Conservation (phyloP, 2,329 filamentous ascomycete species). For the Epichloe amarillans region DNA sequence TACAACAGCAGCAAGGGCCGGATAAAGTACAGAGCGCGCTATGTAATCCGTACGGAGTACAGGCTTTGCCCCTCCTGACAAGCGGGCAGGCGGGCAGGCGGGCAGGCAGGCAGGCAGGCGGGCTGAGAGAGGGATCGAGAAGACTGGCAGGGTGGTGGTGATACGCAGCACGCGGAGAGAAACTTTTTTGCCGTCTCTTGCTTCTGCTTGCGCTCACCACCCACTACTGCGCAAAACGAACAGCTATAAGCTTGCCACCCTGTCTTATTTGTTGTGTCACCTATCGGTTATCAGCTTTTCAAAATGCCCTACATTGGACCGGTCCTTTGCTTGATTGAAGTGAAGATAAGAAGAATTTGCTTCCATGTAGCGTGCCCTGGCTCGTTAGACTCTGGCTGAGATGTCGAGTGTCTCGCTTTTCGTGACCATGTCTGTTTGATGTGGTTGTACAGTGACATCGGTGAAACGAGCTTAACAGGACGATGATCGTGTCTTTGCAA, state of each 20-base stretch:
- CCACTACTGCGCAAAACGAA: not conserved
- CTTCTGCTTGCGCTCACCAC: not conserved
- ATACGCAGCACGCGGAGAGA: no score
- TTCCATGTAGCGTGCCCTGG: not conserved
- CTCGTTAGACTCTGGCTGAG: not conserved
- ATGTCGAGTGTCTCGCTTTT: not conserved
- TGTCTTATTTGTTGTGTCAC: slow-evolving; percentile 2
- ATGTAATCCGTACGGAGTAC: not conserved
- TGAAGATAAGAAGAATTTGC: not conserved
- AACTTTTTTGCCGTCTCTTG: not conserved
- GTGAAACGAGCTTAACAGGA: not conserved
- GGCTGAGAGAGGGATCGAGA: no score
- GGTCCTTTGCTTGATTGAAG: no score
- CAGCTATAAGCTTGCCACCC: not conserved
- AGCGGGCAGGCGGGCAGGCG: not conserved
- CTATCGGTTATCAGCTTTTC: not conserved
- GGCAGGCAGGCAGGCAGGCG: not conserved
- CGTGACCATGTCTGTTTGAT: not conserved
- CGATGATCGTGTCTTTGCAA: not conserved
- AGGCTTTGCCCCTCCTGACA: not conserved
- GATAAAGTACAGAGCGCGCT: not conserved
- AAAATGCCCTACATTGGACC: not conserved
- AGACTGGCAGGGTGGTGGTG: no score
- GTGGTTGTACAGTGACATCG: not conserved
- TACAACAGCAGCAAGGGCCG: not conserved